Base-by-base conservation (phyloP, 331 rosid genomes). In the Acacia concinna region DNA sequence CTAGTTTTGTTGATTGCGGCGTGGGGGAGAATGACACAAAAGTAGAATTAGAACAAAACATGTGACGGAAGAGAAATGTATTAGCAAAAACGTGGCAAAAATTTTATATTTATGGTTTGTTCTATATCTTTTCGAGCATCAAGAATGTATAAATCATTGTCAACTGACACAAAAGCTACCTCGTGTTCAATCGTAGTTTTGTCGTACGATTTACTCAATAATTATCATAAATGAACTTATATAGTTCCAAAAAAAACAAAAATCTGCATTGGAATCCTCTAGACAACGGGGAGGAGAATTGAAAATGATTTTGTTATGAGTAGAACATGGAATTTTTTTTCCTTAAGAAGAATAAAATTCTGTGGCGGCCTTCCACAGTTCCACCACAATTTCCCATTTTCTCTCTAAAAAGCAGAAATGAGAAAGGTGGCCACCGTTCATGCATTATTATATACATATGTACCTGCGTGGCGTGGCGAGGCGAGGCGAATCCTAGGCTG, bases 31-130 rank as follows among this genome's bases (percentile, higher is more conserved):
- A 47, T 32, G 63, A 72, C n/a, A 2, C 25, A 5, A 8, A 40
- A 68, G 35, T 17, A 68, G 74, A 69, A 70, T 14, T 28, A 70
- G 74, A 44, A 43, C 59, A 70, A 70, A 56, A 27, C 74, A 8
- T 70, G 40, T 1, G 57, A 25, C 2, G 23, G 57, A 15, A 32
- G 13, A 23, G 46, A 40, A 40, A 21, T 68, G 54, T 38, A 12
- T 40, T 23, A 12, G 12, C 11, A 62, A 62, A 30, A 31, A 62
- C 21, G 27, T 13, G 23, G 54, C 54, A 43, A 15, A 6, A 27
- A 25, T 12, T 43, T 44, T 23, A 8, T 27, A 25, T 69, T 15
- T 41, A 1, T 6, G 74, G 74, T 6, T 27, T 15, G 32, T 69
- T 69, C 38, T 41, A 13, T 68, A 21, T 37, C 23, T 68, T 40